A percentile compares a stretch with the other conserved stretches of the same genome.
Evolutionary conservation across 2,329 filamentous ascomycete species (phyloP).

Genomic region (Lasiodiplodia hormozganensis): DNA sequence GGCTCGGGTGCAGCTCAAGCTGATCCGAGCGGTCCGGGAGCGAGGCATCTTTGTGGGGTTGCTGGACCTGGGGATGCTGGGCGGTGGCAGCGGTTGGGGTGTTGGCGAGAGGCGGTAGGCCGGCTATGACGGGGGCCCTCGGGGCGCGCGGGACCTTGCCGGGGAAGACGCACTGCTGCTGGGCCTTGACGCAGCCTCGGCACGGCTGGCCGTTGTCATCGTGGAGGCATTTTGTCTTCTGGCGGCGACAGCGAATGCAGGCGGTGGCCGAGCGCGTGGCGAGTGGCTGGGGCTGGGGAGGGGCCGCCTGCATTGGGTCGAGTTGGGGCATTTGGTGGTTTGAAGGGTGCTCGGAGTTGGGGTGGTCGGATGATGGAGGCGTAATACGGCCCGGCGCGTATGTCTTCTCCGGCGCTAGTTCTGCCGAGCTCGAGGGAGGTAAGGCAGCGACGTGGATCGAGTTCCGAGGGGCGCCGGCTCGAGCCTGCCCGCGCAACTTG

Average conservation of each 20-base stretch:
- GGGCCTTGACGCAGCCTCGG: conserved; percentile 26
- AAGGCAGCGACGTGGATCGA: background rate
- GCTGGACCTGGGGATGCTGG: background rate
- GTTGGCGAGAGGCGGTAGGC: conserved; percentile 14
- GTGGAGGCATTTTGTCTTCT: conserved; percentile 27
- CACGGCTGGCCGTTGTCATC: conserved; percentile 28
- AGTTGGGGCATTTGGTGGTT: background rate
- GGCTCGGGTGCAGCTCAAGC: conserved; percentile 21
- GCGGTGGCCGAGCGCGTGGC: conserved; percentile 27
- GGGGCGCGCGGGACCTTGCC: conserved; percentile 22
- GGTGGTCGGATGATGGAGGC: conserved; percentile 22
- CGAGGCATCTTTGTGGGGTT: background rate
- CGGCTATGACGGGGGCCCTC: conserved; percentile 14
- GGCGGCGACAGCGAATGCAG: conserved; percentile 26
- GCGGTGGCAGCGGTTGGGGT: background rate
- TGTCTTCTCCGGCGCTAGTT: conserved; percentile 10
- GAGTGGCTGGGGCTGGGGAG: conserved; percentile 2
- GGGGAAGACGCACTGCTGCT: conserved; percentile 26
- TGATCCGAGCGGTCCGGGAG: conserved; percentile 16
- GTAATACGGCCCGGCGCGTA: conserved; percentile 16
- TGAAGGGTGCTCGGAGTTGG: conserved; percentile 8
- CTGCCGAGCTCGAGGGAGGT: background rate
- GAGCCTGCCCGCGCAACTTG: background rate
- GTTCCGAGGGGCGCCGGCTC: background rate
- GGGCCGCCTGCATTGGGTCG: conserved; percentile 18